These are phyloP conservation scores for Cystobasidium onofrii DNA, from an alignment of 768 basidiomycete genomes.

Conservation along the genomic window DNA sequence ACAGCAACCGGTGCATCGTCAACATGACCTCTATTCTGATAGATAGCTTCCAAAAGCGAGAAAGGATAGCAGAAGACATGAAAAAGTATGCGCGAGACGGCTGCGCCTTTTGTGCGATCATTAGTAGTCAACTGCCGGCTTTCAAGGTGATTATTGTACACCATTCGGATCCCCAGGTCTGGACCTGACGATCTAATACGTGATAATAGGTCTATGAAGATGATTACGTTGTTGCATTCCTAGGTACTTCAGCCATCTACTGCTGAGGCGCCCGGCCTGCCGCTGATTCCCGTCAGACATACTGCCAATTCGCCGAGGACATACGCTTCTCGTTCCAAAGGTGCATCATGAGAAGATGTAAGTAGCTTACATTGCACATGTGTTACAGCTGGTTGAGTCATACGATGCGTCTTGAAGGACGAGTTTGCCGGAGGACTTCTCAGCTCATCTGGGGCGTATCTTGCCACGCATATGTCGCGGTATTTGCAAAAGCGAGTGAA, in stretches of 20 bases:
- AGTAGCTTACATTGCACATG: neutral
- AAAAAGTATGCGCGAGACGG: neutral
- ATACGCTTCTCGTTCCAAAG: slow-evolving; percentile 30
- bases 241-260: slow-evolving; percentile 1
- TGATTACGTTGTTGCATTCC: slow-evolving; percentile 20
- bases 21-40: slow-evolving; percentile 17
- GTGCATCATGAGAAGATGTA: slow-evolving; percentile 19
- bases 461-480: slow-evolving; percentile 11
- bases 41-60: neutral
- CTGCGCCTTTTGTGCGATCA: slow-evolving; percentile 31
- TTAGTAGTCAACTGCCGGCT: neutral
- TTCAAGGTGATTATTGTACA: slow-evolving; percentile 6
- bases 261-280: neutral
- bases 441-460: neutral
- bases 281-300: slow-evolving; percentile 1
- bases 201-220: slow-evolving; percentile 32
- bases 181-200: too few relatives aligned
- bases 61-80: neutral
- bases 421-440: neutral
- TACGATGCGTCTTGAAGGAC: slow-evolving; percentile 10
- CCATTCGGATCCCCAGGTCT: neutral
- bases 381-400: too few relatives aligned
- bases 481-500: slow-evolving; percentile 10
- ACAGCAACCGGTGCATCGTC: too few relatives aligned
- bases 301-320: slow-evolving; percentile 16